These are phyloP conservation scores for Cordyceps cateniannulata DNA, from an alignment of 2,329 filamentous ascomycete species.

Conservation along the genomic window DNA sequence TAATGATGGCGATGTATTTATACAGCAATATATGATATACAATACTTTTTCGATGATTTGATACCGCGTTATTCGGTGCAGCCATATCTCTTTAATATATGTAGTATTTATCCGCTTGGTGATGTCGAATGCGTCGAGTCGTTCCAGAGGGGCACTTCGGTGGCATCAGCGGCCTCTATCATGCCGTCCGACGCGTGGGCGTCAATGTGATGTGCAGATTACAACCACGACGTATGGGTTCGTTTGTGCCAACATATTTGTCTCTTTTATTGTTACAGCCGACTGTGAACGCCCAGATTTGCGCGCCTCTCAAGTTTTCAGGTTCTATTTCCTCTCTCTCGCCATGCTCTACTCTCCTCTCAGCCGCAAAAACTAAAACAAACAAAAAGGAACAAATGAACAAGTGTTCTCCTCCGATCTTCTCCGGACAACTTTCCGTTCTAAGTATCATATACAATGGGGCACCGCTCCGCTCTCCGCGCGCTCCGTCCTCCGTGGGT, in stretches of 20 bases:
- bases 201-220: neutral
- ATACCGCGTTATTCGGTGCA: no score
- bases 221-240: neutral
- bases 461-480: conserved; percentile 9
- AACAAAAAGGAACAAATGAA: neutral
- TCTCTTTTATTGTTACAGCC: conserved; percentile 9
- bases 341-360: neutral
- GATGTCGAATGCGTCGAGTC: no score
- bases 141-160: no score
- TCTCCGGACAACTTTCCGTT: neutral
- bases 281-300: neutral
- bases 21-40: neutral
- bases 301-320: neutral
- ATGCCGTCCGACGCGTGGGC: no score
- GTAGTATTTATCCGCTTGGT: no score
- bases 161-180: no score
- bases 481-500: neutral
- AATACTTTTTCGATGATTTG: neutral
- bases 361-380: neutral
- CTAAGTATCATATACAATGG: conserved; percentile 33
- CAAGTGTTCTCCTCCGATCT: neutral
- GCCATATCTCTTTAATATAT: no score
- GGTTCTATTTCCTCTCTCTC: neutral
- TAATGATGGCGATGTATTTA: conserved; percentile 10
- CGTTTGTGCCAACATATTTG: neutral